Percentiles rank a stretch among this genome's conserved stretches.
Conservation (phyloP, 371 early-diverging fungal genomes). For the Apophysomyces variabilis region DNA sequence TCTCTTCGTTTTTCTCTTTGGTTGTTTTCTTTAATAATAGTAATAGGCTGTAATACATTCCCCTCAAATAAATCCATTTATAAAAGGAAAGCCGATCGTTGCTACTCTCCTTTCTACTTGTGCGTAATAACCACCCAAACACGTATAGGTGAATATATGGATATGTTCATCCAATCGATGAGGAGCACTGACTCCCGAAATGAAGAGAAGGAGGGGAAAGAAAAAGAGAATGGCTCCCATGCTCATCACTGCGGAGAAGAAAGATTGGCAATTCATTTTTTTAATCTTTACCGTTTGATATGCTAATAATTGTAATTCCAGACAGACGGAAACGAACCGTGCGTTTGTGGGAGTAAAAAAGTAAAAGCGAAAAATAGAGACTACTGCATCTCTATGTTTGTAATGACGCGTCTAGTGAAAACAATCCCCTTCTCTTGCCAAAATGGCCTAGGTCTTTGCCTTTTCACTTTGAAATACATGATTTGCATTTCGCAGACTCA, state of each 20-base stretch:
- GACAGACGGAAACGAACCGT: not conserved
- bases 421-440: too few relatives aligned
- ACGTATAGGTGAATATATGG: not conserved
- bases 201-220: not conserved
- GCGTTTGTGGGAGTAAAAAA: not conserved
- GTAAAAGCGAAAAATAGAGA: too few relatives aligned
- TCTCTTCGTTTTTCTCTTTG: too few relatives aligned
- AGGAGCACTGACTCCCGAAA: slow-evolving; percentile 5
- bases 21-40: too few relatives aligned
- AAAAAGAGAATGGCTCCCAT: not conserved
- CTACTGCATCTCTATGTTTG: too few relatives aligned
- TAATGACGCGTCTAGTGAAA: too few relatives aligned
- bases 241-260: not conserved
- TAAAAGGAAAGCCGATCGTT: not conserved
- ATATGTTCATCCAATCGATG: not conserved
- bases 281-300: too few relatives aligned
- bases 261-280: not conserved
- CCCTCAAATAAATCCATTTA: not conserved
- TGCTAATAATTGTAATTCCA: too few relatives aligned
- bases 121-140: not conserved
- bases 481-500: too few relatives aligned
- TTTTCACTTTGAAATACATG: too few relatives aligned
- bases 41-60: too few relatives aligned
- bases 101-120: not conserved
- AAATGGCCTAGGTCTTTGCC: too few relatives aligned